Percentiles rank a stretch among this genome's conserved stretches.
Conservation (phyloP, 2,329 filamentous ascomycete genomes). For the Trichoderma semiorbis region DNA sequence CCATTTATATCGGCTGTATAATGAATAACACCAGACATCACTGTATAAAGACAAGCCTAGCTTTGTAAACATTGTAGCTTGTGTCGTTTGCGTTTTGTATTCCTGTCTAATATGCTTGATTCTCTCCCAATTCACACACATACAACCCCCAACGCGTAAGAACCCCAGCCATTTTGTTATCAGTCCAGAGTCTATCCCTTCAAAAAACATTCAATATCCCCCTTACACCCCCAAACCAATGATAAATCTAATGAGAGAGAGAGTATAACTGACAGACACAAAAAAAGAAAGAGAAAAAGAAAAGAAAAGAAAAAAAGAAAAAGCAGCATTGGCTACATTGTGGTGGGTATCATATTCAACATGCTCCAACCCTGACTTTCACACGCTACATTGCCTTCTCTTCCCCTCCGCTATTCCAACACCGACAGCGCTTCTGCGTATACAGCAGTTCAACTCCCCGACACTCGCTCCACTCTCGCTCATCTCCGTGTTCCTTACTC, state of each 20-base stretch:
- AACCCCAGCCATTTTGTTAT: not conserved
- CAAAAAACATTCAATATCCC: not conserved
- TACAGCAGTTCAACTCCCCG: slow-evolving; percentile 20
- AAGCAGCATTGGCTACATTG: slow-evolving; percentile 1
- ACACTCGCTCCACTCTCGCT: not conserved
- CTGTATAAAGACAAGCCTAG: not conserved
- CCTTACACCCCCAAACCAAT: not conserved
- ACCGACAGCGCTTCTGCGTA: slow-evolving; percentile 17
- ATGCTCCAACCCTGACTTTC: not conserved
- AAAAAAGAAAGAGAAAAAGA: not conserved
- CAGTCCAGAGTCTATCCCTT: not conserved
- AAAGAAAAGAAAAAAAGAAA: not conserved
- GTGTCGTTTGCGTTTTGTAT: not conserved
- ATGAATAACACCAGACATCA: not conserved
- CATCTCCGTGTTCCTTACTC: slow-evolving; percentile 18
- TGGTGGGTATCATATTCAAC: slow-evolving; percentile 17
- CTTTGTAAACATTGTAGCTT: not conserved
- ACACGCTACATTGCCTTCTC: slow-evolving; percentile 16
- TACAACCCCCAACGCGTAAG: not conserved
- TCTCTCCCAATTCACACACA: not conserved
- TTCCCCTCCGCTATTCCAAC: not conserved
- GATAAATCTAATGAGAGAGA: not conserved
- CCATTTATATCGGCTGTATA: not conserved
- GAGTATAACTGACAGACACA: not conserved
- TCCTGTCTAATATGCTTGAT: not conserved